Conservation (phyloP, 2,329 filamentous ascomycete species). For the Torrubiellomyces zombiae region DNA sequence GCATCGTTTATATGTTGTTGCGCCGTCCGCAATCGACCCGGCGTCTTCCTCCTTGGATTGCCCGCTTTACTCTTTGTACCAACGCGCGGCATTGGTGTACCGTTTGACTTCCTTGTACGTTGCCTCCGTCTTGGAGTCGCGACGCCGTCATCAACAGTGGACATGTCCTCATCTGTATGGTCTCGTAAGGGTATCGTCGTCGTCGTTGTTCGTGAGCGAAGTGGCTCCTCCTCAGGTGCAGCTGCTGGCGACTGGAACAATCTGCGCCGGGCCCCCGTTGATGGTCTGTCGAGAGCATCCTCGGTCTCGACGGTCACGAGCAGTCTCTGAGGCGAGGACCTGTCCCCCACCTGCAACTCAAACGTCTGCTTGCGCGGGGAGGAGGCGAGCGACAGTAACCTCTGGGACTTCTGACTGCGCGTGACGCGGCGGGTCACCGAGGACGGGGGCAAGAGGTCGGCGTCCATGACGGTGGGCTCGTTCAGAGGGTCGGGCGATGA, state of each 20-base stretch:
- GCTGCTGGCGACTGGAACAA: constrained; percentile 28
- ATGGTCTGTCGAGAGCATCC: constrained; percentile 14
- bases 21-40: constrained; percentile 16
- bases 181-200: constrained; percentile 35
- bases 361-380: constrained; percentile 41
- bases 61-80: constrained; percentile 27
- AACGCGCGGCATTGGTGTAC: constrained; percentile 30
- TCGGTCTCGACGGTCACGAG: constrained; percentile 34
- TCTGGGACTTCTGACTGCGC: constrained; percentile 23
- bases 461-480: constrained; percentile 17
- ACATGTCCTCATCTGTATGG: constrained; percentile 13
- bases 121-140: constrained; percentile 26
- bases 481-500: constrained; percentile 36
- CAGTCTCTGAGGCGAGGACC: constrained; percentile 31
- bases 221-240: constrained; percentile 16
- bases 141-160: constrained; percentile 15
- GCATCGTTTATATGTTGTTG: constrained; percentile 13
- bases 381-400: constrained; percentile 18
- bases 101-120: constrained; percentile 31
- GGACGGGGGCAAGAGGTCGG: constrained; percentile 16
- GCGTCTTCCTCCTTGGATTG: constrained; percentile 23
- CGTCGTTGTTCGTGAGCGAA: constrained; percentile 23
- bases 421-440: constrained; percentile 24
- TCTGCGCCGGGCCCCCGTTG: constrained; percentile 18
- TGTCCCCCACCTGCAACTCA: constrained; percentile 36